Base-by-base conservation (phyloP, 495 filamentous ascomycete species). In the Entonaema liquescens region DNA sequence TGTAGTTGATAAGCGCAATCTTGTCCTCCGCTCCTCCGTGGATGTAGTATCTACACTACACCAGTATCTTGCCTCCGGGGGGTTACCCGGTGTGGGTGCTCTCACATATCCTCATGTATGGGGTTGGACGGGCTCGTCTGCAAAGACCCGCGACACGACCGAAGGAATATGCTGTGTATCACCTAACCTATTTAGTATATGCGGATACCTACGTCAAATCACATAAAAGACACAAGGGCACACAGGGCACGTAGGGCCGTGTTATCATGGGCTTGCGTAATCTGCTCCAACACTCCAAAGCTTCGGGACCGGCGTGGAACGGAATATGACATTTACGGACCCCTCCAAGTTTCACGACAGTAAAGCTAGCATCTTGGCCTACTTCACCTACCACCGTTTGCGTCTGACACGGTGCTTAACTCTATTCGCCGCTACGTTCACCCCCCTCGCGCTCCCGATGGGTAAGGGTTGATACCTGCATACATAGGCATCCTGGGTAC, bases 401-500 rank as follows among this genome's bases (percentile, higher is more conserved):
- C 33, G 58, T 63, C 56, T 36, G 12, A 6, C 19, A 35, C 23
- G 29, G 36, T 44, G 19, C 17, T 64, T 28, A 17, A 28, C 25
- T 28, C 33, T 59, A 29, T 29, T 36, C 23, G 17, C 56, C 42
- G 28, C 44, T 72, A 72, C 28, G 15, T 19, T 42, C 64, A 72
- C 69, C 35, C 69, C 69, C n/a, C 25, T 19, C 25, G 17, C 42
- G 23, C 49, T 15, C 23, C 55, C 33, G 23, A 44, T 72, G 69
- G 64, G 64, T 72, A 36, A 71, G 62, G 68, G 62, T 65, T 66
- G 40, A 57, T 61, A 66, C 23, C 50, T 35, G 59, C 50, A 58
- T 58, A 28, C 12, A 58, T 44, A 42, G 28, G 35, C 6, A 55
- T 55, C 11, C 8, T 12, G 29, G 12, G 1, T 36, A 44, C 4